A percentile compares a stretch with the other conserved stretches of the same genome.
Conservation (phyloP, 1,284 basidiomycete genomes). For the Leccinum pallidistipes region DNA sequence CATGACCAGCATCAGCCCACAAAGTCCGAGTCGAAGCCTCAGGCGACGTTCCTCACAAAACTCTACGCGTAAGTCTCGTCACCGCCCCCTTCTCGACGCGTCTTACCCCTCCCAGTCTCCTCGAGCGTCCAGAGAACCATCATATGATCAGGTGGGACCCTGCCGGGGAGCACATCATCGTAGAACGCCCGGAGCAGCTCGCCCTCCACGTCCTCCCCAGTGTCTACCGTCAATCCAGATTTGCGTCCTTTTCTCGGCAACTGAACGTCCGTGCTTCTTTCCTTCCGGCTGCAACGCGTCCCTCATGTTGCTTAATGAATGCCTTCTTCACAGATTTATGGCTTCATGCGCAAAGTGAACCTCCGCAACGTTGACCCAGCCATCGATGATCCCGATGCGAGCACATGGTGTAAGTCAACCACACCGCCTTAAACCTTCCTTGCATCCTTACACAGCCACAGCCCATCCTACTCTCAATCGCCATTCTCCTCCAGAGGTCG, state of each 20-base stretch:
- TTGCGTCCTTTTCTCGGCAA: constrained; percentile 92
- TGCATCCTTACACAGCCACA: constrained; percentile 37
- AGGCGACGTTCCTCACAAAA: constrained; percentile 90
- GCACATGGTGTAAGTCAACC: constrained; percentile 82
- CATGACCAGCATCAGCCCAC: constrained; percentile 52
- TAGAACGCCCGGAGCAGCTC: constrained; percentile 86
- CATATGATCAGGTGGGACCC: constrained; percentile 94
- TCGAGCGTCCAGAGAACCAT: constrained; percentile 83
- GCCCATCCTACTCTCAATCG: constrained; percentile 87
- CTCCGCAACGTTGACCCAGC: constrained; percentile 88
- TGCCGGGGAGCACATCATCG: constrained; percentile 87
- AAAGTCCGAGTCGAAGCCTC: constrained; percentile 71
- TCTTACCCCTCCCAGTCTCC: constrained; percentile 49
- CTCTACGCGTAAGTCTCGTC: constrained; percentile 74
- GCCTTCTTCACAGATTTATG: constrained; percentile 72
- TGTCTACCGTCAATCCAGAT: constrained; percentile 89
- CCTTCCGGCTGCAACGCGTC: constrained; percentile 5
- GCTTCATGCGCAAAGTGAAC: constrained; percentile 94
- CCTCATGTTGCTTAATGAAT: constrained; percentile 20
- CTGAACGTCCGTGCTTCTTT: constrained; percentile 70
- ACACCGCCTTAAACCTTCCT: constrained; percentile 17
- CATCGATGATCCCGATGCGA: constrained; percentile 90
- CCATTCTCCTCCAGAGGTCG: constrained; percentile 81
- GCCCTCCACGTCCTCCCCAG: constrained; percentile 86
- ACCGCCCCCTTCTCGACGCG: constrained; percentile 16